Base-by-base conservation (phyloP, 2,329 filamentous ascomycete species). In the Cadophora malorum region DNA sequence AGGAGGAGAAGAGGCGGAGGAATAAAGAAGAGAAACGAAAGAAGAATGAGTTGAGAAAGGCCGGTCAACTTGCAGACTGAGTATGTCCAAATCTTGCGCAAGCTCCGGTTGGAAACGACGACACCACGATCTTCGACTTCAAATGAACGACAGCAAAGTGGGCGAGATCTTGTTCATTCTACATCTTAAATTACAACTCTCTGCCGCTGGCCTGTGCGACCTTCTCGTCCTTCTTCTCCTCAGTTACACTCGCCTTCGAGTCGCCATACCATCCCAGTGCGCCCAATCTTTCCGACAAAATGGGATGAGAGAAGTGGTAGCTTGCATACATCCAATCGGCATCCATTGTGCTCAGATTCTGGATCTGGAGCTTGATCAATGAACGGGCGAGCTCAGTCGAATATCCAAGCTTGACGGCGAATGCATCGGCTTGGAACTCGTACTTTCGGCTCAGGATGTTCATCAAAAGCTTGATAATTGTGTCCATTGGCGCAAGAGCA, bases 231-330 rank as follows among this genome's bases (percentile, higher is more conserved):
- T 88, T 85, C 60, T 74, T 83, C 80, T 35, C 78, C 76, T 80
- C 87, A 85, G 68, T 77, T 76, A 65, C 70, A 65, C 81, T 81
- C 23, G 84, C 79, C 76, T 86, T 87, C 74, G 83, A 83, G 69
- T 85, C 84, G 69, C 92, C 89, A 77, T 90, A 89, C 94, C 95
- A 99, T 72, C 92, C 90, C 69, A 99, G 86, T 1, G 95, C 96
- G 80, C 92, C 93, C 76, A 99, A 85, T 76, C 96, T 89, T 86
- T 99, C 96, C 1, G 94, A 92, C 73, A 99, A 84, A 73, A 98
- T 97, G 0, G 96, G 96, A 81, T 99, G 96, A 28, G 95, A 97
- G 85, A 96, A 97, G 83, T 99, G 94, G 85, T 98, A 99, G 81
- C 91, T 96, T 64, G 96, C 96, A 81, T 97, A 99, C 87, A 97